Percentiles rank a stretch among this genome's conserved stretches.
Conservation (phyloP, 805 yeast genomes). For the Saccharomycopsis babjevae region DNA sequence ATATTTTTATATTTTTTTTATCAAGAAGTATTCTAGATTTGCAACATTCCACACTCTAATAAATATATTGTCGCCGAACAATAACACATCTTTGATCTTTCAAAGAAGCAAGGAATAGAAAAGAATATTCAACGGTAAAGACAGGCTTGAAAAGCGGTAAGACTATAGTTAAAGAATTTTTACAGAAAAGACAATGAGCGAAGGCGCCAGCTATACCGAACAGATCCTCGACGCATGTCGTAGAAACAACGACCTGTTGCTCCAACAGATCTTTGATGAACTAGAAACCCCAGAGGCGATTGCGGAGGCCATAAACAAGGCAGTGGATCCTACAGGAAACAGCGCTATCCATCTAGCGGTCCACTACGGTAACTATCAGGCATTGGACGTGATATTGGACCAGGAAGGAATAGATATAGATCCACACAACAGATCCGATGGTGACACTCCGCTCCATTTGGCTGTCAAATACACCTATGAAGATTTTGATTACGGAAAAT, state of each 20-base stretch:
- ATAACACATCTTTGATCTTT: neutral
- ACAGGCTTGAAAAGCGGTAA: neutral
- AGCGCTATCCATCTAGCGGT: constrained; percentile 77
- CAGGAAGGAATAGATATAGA: constrained; percentile 88
- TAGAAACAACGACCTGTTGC: constrained; percentile 73
- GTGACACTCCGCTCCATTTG: constrained; percentile 82
- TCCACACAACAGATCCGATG: constrained; percentile 58
- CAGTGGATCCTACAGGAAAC: constrained; percentile 72
- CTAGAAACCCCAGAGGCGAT: constrained; percentile 26
- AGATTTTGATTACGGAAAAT: constrained; percentile 80
- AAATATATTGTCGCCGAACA: neutral
- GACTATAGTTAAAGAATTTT: neutral
- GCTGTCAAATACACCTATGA: constrained; percentile 69
- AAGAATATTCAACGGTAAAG: neutral
- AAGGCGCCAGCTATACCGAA: constrained; percentile 71
- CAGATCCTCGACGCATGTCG: constrained; percentile 82
- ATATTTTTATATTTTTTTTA: too few species aligned
- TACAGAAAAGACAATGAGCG: constrained; percentile 19
- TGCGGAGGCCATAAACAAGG: constrained; percentile 49
- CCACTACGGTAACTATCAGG: constrained; percentile 74
- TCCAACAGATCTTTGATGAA: constrained; percentile 44
- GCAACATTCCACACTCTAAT: too few species aligned
- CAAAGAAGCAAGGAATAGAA: too few species aligned
- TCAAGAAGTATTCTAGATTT: too few species aligned
- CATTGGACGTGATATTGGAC: constrained; percentile 71